These are phyloP conservation scores for Tylopilus balloui DNA, from an alignment of 768 basidiomycete species.

Conservation along the genomic window DNA sequence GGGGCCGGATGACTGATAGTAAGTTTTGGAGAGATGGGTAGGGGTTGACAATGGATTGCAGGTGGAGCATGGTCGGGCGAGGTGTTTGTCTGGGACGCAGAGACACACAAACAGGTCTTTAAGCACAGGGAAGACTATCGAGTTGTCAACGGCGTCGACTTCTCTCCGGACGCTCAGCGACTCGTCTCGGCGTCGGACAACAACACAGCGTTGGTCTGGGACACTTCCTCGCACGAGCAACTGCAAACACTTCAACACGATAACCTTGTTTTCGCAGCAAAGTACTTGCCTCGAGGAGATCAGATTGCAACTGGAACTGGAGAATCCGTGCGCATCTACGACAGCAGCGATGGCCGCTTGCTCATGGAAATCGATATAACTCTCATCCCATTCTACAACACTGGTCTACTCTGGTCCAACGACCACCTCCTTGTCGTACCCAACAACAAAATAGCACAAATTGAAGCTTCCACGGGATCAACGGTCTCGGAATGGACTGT, in stretches of 20 bases:
- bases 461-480: neutral
- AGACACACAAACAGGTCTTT: neutral
- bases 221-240: neutral
- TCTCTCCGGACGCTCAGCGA: slow-evolving; percentile 6
- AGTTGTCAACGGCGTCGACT: neutral
- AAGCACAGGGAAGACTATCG: neutral
- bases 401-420: neutral
- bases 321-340: too few relatives aligned
- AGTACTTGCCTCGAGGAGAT: too few relatives aligned
- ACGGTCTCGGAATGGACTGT: too few relatives aligned
- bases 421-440: neutral
- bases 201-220: neutral
- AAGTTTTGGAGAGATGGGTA: too few relatives aligned
- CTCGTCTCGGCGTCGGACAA: too few relatives aligned
- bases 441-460: neutral
- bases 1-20: too few relatives aligned
- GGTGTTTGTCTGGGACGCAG: neutral
- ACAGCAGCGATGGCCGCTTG: too few relatives aligned
- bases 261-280: fast-evolving
- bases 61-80: neutral
- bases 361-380: neutral
- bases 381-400: neutral
- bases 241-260: neutral
- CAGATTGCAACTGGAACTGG: too few relatives aligned
- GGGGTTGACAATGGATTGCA: neutral